A percentile compares a stretch with the other conserved stretches of the same genome.
phyloP scores from a whole-genome alignment of 345 rosid species.

The Lepidium aucheri region DNA sequence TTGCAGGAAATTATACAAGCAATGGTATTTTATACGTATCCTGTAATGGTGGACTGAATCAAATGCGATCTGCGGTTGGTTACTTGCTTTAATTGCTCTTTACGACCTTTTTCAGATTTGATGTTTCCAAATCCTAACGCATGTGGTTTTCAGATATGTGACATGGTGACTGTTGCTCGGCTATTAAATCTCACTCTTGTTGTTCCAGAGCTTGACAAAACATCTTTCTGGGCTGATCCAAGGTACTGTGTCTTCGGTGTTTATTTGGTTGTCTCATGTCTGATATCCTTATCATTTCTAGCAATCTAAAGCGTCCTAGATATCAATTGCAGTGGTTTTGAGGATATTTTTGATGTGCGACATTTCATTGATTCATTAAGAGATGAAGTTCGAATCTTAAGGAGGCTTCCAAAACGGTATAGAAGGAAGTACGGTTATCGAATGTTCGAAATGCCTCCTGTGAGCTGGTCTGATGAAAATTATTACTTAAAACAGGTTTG shows the following conservation, averaged over 20 bases:
- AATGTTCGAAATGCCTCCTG: constrained; percentile 71
- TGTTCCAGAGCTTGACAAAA: constrained; percentile 95
- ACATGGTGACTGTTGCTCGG: constrained; percentile 83
- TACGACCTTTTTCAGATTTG: background rate
- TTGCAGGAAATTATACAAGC: constrained; percentile 72
- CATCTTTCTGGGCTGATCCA: constrained; percentile 97
- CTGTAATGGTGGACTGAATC: constrained; percentile 91
- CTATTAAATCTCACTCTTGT: constrained; percentile 89
- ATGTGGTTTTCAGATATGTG: constrained; percentile 60
- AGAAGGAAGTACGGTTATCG: constrained; percentile 49
- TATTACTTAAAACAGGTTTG: constrained; percentile 86
- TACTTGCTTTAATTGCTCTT: constrained; percentile 21
- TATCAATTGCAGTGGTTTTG: constrained; percentile 70
- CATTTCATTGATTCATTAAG: constrained; percentile 91
- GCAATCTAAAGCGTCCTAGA: constrained; percentile 1
- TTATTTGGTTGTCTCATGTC: background rate
- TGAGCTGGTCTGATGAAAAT: constrained; percentile 93
- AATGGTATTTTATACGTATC: constrained; percentile 80
- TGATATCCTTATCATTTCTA: background rate
- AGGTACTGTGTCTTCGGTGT: constrained; percentile 47
- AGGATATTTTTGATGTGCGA: constrained; percentile 82
- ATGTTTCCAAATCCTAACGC: background rate
- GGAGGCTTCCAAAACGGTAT: constrained; percentile 75
- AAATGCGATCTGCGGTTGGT: constrained; percentile 94
- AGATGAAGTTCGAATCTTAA: constrained; percentile 80